Evolutionary conservation across 805 yeast species (phyloP), one percentile per base, ranked within the genome.

Genomic region (Lachancea nothofagi): DNA sequence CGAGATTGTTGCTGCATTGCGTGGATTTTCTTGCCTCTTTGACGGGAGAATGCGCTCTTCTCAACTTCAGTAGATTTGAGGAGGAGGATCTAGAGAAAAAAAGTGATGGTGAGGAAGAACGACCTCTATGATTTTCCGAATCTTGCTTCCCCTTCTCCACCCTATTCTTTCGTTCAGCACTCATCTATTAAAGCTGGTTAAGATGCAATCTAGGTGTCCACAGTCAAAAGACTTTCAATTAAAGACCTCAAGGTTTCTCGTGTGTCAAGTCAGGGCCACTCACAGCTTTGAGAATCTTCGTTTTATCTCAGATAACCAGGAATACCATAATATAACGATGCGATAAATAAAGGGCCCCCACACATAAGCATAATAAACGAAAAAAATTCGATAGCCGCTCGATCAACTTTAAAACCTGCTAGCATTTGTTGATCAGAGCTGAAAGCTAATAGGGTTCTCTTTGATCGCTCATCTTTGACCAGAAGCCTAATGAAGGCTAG

Each of bases 51-150:
- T 28, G 36, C n/a, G 41, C 24, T 20, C 31, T 27, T 4, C 39
- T 24, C 14, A 42, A 23, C 20, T 33, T 32, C 35, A 42, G 26
- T 17, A 42, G 30, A 17, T 33, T 42, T 4, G 45, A 37, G 1
- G 45, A 33, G 17, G 45, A 38, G 2, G 41, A 29, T 17, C 41
- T 38, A 23, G 20, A 37, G 29, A 42, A 42, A 32, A 42, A 42
- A 7, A 42, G 28, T 12, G 40, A 36, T 10, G 45, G 40, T 4
- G 41, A 33, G 9, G 22, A 19, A 5, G 42, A 39, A 10, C 41
- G 28, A 18, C 29, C 36, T 24, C 39, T 37, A 9, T 12, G 6
- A 13, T n/a, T 14, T 17, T 18, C 31, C 17, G 36, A 18, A 8
- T 29, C 45, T 24, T 29, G 32, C 33, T 29, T 38, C 10, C 27